These are phyloP conservation scores for Candida glucosophila DNA, from an alignment of 1,139 yeast species.

Conservation along the genomic window DNA sequence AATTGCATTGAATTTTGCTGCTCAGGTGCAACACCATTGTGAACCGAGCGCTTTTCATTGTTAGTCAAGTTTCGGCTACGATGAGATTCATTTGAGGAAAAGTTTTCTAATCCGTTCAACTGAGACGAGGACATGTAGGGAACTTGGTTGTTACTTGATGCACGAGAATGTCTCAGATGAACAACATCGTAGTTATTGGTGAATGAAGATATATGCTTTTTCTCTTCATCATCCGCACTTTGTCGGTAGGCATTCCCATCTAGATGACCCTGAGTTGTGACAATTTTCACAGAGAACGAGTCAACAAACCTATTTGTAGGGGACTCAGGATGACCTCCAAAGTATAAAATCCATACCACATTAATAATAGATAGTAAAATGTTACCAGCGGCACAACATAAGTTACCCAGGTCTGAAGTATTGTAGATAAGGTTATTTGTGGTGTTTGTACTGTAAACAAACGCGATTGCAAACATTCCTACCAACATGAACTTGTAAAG, in stretches of 20 bases:
- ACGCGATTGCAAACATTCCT: slow-evolving; percentile 54
- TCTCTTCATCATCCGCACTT: slow-evolving; percentile 20
- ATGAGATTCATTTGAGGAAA: slow-evolving; percentile 32
- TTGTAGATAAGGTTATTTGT: slow-evolving; percentile 73
- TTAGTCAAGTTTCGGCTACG: slow-evolving; percentile 26
- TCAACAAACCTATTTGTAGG: slow-evolving; percentile 81
- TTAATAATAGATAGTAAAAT: slow-evolving; percentile 75
- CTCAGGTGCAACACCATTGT: too few relatives aligned
- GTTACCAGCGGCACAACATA: slow-evolving; percentile 91
- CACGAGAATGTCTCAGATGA: slow-evolving; percentile 30
- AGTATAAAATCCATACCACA: slow-evolving; percentile 74
- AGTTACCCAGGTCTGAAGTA: slow-evolving; percentile 48
- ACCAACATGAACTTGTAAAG: slow-evolving; percentile 59
- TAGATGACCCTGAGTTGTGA: slow-evolving; percentile 19
- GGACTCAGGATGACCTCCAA: slow-evolving; percentile 73
- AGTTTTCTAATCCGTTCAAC: slow-evolving; percentile 52
- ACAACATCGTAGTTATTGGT: slow-evolving; percentile 23
- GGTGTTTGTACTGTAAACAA: slow-evolving; percentile 75
- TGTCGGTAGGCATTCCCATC: slow-evolving; percentile 18
- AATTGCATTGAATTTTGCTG: slow-evolving; percentile 35
- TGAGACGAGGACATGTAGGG: slow-evolving; percentile 50
- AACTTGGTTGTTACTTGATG: slow-evolving; percentile 23
- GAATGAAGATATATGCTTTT: slow-evolving; percentile 17
- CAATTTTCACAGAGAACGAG: slow-evolving; percentile 45
- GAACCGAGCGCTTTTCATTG: slow-evolving; percentile 12